Evolutionary conservation across 768 basidiomycete genomes (phyloP).

Genomic region (Paxillus rubicundulus): DNA sequence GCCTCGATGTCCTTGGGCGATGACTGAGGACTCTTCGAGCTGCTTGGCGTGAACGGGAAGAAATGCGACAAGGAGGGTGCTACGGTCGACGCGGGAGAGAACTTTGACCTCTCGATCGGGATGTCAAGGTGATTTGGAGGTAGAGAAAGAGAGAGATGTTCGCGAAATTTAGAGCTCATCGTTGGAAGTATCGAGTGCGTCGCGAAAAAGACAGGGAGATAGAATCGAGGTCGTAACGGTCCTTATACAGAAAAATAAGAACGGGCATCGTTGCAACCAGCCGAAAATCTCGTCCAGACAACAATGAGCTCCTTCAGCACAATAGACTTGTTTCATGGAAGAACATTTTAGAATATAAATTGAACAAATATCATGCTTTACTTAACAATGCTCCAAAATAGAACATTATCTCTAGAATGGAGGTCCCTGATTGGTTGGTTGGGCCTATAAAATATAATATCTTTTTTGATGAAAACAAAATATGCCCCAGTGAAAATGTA

Average conservation of each 20-base stretch:
- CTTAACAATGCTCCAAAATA: no score
- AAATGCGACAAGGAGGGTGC: conserved; percentile 23
- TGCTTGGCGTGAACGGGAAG: conserved; percentile 21
- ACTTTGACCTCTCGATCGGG: conserved; percentile 36
- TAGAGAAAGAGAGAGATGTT: conserved; percentile 26
- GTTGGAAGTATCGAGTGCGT: background rate
- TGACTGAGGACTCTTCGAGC: conserved; percentile 11
- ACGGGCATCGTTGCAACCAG: conserved; percentile 1
- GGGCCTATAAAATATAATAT: no score
- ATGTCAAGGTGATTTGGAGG: conserved; percentile 9
- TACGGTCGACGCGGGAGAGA: conserved; percentile 44
- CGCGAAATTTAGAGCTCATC: conserved; percentile 32
- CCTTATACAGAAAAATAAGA: conserved; percentile 5
- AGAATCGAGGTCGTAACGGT: conserved; percentile 12
- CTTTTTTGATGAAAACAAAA: no score
- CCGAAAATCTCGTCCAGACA: conserved; percentile 2
- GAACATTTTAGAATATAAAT: no score
- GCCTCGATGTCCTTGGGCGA: conserved; percentile 27
- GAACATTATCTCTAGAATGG: no score
- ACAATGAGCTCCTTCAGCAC: conserved; percentile 19
- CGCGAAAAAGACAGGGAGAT: background rate
- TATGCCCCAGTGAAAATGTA: no score
- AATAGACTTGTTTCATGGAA: no score
- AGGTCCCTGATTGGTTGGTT: no score
- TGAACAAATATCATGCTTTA: no score